Evolutionary conservation across 805 yeast species (phyloP), one percentile per base, ranked within the genome.

Genomic region (Candida berthetii): DNA sequence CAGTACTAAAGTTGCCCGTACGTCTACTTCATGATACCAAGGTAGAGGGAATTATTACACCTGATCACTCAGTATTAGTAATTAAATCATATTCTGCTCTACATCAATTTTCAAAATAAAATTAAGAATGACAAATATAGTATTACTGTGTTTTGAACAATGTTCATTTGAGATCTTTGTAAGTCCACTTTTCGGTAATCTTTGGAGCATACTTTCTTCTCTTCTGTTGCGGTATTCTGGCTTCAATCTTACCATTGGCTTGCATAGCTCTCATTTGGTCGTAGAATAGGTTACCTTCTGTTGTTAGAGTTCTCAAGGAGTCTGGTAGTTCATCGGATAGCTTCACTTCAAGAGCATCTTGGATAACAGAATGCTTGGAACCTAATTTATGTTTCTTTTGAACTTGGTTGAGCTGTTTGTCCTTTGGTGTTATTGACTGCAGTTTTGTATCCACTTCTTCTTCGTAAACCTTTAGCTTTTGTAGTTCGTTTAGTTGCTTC

Each of bases 111-210:
- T n/a, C n/a, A n/a, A n/a, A n/a, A n/a, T n/a, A n/a, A n/a, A n/a
- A n/a, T n/a, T n/a, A n/a, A n/a, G n/a, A 22, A 22, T 22, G 24
- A 8, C 24, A 8, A 22, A 22, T 22, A 22, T 22, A 8, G 6
- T 22, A 22, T 8, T 22, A 22, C 6, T 22, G 24, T 22, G 24
- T 22, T 7, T 22, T 22, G 24, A 22, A 22, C 24, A 22, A 22
- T 22, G 24, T 22, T 27, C 29, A 82, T 65, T 82, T 82, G 57
- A 85, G 86, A 65, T 91, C 95, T 68, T 91, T 91, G 66, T 85
- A 86, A 28, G 90, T 76, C 95, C 95, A 88, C 66, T 90, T 91
- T 62, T 91, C 96, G 25, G 95, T 85, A 47, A 84, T 65, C 70
- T 84, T 87, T 44, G 74, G 82, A 51, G 79, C 72, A 56, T 82